Percentiles rank a stretch among this genome's conserved stretches.
These are phyloP conservation scores for Phaffomyces opuntiae DNA, from an alignment of 805 yeast species.

Conservation along the genomic window DNA sequence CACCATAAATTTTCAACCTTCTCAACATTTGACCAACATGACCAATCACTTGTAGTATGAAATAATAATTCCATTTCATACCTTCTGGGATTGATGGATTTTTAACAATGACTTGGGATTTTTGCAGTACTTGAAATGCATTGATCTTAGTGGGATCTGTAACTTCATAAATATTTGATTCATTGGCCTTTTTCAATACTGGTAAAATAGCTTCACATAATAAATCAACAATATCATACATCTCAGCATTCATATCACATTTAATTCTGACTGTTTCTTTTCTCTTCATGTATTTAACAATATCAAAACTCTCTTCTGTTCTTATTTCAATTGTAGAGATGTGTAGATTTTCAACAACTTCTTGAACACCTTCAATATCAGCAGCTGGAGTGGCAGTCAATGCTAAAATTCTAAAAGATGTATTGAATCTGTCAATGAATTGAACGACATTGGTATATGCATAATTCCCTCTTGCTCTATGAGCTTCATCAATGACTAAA, in stretches of 20 bases:
- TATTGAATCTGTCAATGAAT: constrained; percentile 52
- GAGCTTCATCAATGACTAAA: constrained; percentile 92
- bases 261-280: constrained; percentile 55
- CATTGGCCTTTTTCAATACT: constrained; percentile 53
- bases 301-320: constrained; percentile 79
- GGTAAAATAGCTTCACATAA: constrained; percentile 65
- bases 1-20: constrained; percentile 74
- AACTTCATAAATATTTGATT: constrained; percentile 53
- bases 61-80: constrained; percentile 64
- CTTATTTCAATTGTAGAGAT: constrained; percentile 79
- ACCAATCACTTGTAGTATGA: constrained; percentile 53
- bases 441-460: constrained; percentile 82
- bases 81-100: constrained; percentile 59
- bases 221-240: constrained; percentile 45
- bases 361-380: constrained; percentile 81
- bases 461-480: constrained; percentile 84
- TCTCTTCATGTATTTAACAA: constrained; percentile 66
- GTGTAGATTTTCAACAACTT: constrained; percentile 62
- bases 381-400: constrained; percentile 96
- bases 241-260: constrained; percentile 47
- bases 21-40: constrained; percentile 67
- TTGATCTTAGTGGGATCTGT: constrained; percentile 64
- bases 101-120: constrained; percentile 48
- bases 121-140: constrained; percentile 64
- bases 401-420: constrained; percentile 71